Base-by-base conservation (phyloP, 139 green algal species). In the Coelastrella sp. region DNA sequence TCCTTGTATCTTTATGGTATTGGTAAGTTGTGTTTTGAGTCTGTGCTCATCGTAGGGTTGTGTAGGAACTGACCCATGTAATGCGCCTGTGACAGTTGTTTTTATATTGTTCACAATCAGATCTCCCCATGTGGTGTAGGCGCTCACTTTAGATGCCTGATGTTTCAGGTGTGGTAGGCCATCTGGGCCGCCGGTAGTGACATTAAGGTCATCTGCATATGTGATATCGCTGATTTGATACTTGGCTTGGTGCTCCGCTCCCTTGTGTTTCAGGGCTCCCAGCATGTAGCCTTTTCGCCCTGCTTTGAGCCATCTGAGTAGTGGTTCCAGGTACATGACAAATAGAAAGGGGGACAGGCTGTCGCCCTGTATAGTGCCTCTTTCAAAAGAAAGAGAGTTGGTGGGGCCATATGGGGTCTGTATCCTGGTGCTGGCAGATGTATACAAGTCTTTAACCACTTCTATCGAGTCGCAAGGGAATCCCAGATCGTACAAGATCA, bases 361-460 rank as follows among this genome's bases (percentile, higher is more conserved):
- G 82, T 92, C 89, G 0, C 89, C 89, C 27, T 92, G 89, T 23
- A 91, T 75, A 2, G 80, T 88, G 2, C 89, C 89, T 30, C 89
- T 68, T 1, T 90, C 59, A 25, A 93, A 64, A 0, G 3, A 0
- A 4, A 93, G 87, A 21, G 34, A 0, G 2, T 75, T 6, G 7
- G 85, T 89, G 5, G 9, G 11, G 0, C 80, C 80, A 19, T 80
- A 68, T 30, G 83, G 67, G 0, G 77, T 85, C 34, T 60, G 57
- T 0, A 91, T 38, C 5, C 0, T 43, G 5, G 88, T 91, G 8
- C 17, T 71, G 4, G 90, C 81, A 3, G 43, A 30, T 0, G 48
- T 82, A 71, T 93, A 93, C 5, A 93, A 53, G 32, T 90, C 45
- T 34, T 83, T 81, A 0, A 93, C 68, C 0, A 85, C 84, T 15